phyloP scores from a whole-genome alignment of 768 basidiomycete genomes.

The Rhodotorula taiwanensis region DNA sequence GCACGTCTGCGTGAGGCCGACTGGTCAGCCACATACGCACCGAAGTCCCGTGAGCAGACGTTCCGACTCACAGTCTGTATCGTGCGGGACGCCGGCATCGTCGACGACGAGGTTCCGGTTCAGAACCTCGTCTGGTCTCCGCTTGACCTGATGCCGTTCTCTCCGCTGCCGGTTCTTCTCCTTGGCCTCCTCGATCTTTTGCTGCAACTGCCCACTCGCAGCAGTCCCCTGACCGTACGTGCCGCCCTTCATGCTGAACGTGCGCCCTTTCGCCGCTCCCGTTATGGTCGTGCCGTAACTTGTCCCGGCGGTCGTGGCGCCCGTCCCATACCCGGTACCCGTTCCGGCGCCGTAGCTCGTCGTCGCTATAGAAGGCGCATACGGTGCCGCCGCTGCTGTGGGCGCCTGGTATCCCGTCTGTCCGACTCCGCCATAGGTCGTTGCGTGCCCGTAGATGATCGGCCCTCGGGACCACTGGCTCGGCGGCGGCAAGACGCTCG shows the following conservation, averaged over 20 bases:
- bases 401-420: conserved; percentile 21
- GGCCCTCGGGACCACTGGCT: conserved; percentile 10
- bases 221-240: neutral
- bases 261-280: neutral
- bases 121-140: conserved; percentile 23
- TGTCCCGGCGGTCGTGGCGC: neutral
- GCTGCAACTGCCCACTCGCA: conserved; percentile 15
- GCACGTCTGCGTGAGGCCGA: conserved; percentile 18
- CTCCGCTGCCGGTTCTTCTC: conserved; percentile 29
- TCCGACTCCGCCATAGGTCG: conserved; percentile 9
- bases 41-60: neutral
- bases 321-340: neutral
- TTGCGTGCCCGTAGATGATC: conserved; percentile 16
- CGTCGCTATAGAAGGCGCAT: neutral
- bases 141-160: conserved; percentile 14
- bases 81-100: conserved; percentile 30
- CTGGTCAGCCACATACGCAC: conserved; percentile 5
- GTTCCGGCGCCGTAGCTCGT: neutral
- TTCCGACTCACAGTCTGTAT: conserved; percentile 30
- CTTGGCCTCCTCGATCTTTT: conserved; percentile 31
- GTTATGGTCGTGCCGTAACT: conserved; percentile 11
- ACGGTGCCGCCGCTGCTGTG: neutral
- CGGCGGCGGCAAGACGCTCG: conserved; percentile 20
- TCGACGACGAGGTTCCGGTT: conserved; percentile 23
- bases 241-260: conserved; percentile 1